Evolutionary conservation across 2,329 filamentous ascomycete species (phyloP).

Genomic region (Alternaria gansuensis): DNA sequence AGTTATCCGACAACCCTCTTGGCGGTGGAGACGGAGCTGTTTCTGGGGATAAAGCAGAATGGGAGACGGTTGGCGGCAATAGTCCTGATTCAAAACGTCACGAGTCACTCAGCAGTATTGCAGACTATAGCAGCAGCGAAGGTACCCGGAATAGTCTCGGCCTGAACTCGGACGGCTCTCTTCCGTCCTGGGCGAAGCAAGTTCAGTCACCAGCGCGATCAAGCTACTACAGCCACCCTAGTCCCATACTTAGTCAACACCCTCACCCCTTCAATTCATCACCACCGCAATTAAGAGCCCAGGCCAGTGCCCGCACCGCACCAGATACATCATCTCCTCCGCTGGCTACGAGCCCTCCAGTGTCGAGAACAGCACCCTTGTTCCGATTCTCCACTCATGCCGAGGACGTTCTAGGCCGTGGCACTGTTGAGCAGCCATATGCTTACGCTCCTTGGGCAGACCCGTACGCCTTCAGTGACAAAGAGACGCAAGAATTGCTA

Average conservation of each 20-base stretch:
- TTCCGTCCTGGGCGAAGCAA: slow-evolving; percentile 24
- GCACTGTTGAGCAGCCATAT: slow-evolving; percentile 25
- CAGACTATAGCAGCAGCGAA: slow-evolving; percentile 47
- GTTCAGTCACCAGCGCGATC: slow-evolving; percentile 24
- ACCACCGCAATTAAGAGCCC: slow-evolving; percentile 34
- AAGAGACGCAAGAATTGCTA: slow-evolving; percentile 47
- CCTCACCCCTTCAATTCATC: slow-evolving; percentile 43
- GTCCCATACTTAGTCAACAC: slow-evolving; percentile 34
- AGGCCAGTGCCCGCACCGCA: slow-evolving; percentile 18
- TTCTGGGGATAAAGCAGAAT: slow-evolving; percentile 42
- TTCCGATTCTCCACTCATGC: slow-evolving; percentile 19
- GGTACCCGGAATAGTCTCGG: slow-evolving; percentile 33
- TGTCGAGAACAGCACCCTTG: slow-evolving; percentile 31
- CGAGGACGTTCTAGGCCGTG: slow-evolving; percentile 1
- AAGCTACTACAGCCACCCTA: slow-evolving; percentile 42
- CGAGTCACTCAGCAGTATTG: slow-evolving; percentile 43
- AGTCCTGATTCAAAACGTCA: slow-evolving; percentile 27
- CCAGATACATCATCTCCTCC: slow-evolving; percentile 18
- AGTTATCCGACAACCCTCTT: slow-evolving; percentile 6
- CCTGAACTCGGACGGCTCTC: slow-evolving; percentile 20
- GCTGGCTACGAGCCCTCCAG: slow-evolving; percentile 22
- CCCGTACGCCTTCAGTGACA: slow-evolving; percentile 43
- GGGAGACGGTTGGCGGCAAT: slow-evolving; percentile 46
- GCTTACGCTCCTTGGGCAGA: slow-evolving; percentile 31
- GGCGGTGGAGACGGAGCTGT: slow-evolving; percentile 10